phyloP scores from a whole-genome alignment of 2,329 filamentous ascomycete species.

The Basipetospora chlamydospora region DNA sequence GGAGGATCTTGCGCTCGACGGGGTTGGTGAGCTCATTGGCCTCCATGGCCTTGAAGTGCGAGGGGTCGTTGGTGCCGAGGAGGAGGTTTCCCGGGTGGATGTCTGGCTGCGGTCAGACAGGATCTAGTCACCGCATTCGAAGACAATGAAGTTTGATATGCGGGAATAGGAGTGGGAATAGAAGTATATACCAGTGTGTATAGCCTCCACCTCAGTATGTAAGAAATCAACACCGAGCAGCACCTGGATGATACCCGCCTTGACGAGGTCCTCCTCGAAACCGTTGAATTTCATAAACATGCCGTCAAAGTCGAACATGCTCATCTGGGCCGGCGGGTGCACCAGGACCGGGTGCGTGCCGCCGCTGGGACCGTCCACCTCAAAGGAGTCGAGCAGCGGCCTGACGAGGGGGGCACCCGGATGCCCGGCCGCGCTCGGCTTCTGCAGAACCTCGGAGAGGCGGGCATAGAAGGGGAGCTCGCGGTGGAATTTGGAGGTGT shows the following conservation, averaged over 20 bases:
- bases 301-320: background rate
- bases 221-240: constrained; percentile 20
- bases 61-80: constrained; percentile 11
- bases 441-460: background rate
- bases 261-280: constrained; percentile 17
- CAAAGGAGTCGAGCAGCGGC: background rate
- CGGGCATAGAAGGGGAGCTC: background rate
- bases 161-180: background rate
- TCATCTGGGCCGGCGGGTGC: background rate
- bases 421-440: background rate
- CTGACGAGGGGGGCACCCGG: background rate
- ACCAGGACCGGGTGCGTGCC: background rate
- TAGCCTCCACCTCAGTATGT: constrained; percentile 16
- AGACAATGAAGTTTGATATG: background rate
- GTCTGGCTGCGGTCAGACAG: constrained; percentile 8
- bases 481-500: background rate
- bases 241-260: constrained; percentile 15
- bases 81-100: constrained; percentile 14
- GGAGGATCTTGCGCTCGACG: constrained; percentile 10
- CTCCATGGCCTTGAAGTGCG: constrained; percentile 11
- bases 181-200: constrained; percentile 17
- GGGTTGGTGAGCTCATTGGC: constrained; percentile 13
- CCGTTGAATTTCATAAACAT: constrained; percentile 1
- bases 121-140: background rate
- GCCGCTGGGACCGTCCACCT: background rate